phyloP scores from a whole-genome alignment of 2,329 filamentous ascomycete species.

The Penicillium janthinellum region DNA sequence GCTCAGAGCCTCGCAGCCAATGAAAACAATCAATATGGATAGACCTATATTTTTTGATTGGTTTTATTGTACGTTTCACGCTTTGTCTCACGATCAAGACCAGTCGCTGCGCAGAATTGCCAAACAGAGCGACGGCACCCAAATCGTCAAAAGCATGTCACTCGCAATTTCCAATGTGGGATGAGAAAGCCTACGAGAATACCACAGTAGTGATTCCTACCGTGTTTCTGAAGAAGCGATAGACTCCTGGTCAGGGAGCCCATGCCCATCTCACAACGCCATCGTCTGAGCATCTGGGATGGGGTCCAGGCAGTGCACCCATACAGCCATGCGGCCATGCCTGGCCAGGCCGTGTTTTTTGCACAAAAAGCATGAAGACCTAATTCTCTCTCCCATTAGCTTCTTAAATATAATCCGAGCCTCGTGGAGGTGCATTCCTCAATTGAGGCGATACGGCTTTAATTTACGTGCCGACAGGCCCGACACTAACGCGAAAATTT shows the following conservation, averaged over 20 bases:
- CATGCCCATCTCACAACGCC: constrained; percentile 21
- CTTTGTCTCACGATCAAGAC: background rate
- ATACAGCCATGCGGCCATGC: constrained; percentile 8
- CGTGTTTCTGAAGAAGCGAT: background rate
- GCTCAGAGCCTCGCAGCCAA: background rate
- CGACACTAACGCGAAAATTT: background rate
- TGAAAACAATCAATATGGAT: constrained; percentile 8
- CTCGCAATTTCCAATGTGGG: background rate
- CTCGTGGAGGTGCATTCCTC: constrained; percentile 8
- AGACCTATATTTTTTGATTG: background rate
- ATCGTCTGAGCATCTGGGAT: constrained; percentile 22
- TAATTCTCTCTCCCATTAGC: constrained; percentile 47
- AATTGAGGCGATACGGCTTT: background rate
- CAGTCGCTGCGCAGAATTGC: background rate
- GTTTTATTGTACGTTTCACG: too few species aligned
- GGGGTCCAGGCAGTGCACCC: constrained; percentile 29
- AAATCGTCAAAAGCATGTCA: background rate
- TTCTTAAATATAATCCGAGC: constrained; percentile 55
- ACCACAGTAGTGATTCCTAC: background rate
- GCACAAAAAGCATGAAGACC: constrained; percentile 55
- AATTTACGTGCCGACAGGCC: constrained; percentile 1
- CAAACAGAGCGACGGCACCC: background rate
- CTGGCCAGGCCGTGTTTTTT: constrained; percentile 55
- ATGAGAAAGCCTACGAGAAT: background rate
- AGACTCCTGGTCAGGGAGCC: background rate